Percentiles rank a stretch among this genome's conserved stretches.
phyloP scores from a whole-genome alignment of 495 filamentous ascomycete species.

The Venustampulla echinocandica region DNA sequence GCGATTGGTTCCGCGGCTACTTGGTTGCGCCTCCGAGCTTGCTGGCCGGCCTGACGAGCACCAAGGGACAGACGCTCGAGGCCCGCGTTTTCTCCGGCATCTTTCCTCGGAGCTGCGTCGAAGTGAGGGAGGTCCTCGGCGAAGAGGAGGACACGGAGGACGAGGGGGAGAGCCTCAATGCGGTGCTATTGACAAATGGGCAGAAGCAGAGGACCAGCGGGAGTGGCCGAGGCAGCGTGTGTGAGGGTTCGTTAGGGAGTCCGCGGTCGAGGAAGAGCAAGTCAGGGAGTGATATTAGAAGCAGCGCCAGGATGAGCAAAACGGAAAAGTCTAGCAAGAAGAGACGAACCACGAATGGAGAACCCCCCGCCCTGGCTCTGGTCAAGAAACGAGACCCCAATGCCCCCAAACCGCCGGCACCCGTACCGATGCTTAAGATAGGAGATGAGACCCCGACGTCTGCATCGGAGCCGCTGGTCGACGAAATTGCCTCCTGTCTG shows the following conservation, averaged over 20 bases:
- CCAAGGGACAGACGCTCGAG: slow-evolving; percentile 87
- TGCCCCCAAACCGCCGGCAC: slow-evolving; percentile 72
- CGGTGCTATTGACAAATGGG: neutral
- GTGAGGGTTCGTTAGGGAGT: slow-evolving; percentile 8
- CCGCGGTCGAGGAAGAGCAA: slow-evolving; percentile 2
- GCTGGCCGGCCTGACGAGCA: slow-evolving; percentile 82
- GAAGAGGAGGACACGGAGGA: slow-evolving; percentile 42
- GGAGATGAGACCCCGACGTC: slow-evolving; percentile 93
- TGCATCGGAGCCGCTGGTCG: slow-evolving; percentile 80
- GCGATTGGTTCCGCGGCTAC: slow-evolving; percentile 91
- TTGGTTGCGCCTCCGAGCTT: slow-evolving; percentile 88
- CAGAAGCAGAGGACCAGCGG: neutral
- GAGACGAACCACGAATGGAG: slow-evolving; percentile 23
- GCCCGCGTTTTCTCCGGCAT: slow-evolving; percentile 94
- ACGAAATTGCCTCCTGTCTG: slow-evolving; percentile 93
- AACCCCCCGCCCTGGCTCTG: slow-evolving; percentile 22
- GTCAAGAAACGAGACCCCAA: slow-evolving; percentile 43
- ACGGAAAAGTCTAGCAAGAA: slow-evolving; percentile 19
- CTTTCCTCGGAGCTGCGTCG: slow-evolving; percentile 89
- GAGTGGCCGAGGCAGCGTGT: neutral
- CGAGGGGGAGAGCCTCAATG: slow-evolving; percentile 22
- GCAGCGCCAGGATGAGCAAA: slow-evolving; percentile 1
- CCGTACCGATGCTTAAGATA: slow-evolving; percentile 94
- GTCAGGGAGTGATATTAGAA: neutral
- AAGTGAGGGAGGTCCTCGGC: slow-evolving; percentile 62